These are phyloP conservation scores for Coemansia asiatica DNA, from an alignment of 192 early-diverging fungal genomes.

Conservation along the genomic window DNA sequence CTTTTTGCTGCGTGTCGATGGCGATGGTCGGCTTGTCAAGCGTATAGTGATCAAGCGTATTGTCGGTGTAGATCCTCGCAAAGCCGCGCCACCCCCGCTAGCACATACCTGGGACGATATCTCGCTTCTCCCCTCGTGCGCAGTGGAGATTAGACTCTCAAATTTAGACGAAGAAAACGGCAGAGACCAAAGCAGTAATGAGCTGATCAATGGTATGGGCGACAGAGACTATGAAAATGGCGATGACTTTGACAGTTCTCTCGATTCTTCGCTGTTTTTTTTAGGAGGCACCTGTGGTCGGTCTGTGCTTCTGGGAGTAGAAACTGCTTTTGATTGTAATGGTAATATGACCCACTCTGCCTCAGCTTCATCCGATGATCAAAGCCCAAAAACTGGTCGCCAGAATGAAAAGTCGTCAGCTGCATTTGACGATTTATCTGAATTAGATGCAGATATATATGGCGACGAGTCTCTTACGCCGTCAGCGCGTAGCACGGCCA, in stretches of 20 bases:
- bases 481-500: background rate
- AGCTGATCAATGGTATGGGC: background rate
- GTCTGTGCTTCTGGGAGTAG: constrained; percentile 40
- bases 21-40: constrained; percentile 78
- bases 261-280: constrained; percentile 32
- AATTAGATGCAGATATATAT: constrained; percentile 40
- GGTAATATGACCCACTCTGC: background rate
- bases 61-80: constrained; percentile 17
- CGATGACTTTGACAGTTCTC: background rate
- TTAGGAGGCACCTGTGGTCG: constrained; percentile 39
- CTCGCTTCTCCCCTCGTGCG: constrained; percentile 34
- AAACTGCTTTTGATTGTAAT: background rate
- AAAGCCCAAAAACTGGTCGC: background rate
- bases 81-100: constrained; percentile 11
- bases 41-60: constrained; percentile 61
- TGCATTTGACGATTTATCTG: background rate
- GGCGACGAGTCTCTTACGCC: constrained; percentile 16
- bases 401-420: background rate
- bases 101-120: constrained; percentile 37
- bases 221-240: background rate
- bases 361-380: no score
- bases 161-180: background rate
- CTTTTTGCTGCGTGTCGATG: constrained; percentile 68
- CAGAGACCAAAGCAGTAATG: background rate
- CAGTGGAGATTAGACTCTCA: constrained; percentile 14